Percentiles rank a stretch among this genome's conserved stretches.
phyloP scores from a whole-genome alignment of 2,329 filamentous ascomycete species.

The Metarhizium sp. region DNA sequence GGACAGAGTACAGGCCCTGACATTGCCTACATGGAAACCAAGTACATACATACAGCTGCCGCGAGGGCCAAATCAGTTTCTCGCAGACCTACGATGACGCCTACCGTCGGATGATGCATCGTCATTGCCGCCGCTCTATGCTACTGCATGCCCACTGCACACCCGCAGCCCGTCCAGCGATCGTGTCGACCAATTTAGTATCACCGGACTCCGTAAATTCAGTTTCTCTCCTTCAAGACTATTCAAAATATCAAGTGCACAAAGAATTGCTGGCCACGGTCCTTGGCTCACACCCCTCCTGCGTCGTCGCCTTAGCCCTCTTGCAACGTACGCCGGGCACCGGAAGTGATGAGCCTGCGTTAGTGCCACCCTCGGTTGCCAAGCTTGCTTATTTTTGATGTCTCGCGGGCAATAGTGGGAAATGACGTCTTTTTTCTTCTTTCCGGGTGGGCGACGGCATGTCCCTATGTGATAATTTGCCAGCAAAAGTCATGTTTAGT shows the following conservation, averaged over 20 bases:
- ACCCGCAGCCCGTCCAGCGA: background rate
- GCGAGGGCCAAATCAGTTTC: background rate
- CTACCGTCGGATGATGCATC: background rate
- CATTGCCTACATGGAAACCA: background rate
- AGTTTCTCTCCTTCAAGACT: background rate
- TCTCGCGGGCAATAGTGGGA: background rate
- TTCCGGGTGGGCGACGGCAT: background rate
- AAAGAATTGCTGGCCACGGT: background rate
- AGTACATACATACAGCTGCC: background rate
- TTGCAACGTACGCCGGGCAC: background rate
- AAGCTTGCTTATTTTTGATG: background rate
- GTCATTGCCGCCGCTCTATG: background rate
- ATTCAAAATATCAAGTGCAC: too few species aligned
- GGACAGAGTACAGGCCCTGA: background rate
- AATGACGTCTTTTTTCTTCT: background rate
- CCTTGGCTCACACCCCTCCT: background rate
- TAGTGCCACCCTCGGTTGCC: background rate
- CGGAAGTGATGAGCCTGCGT: slow-evolving; percentile 1
- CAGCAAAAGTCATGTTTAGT: background rate
- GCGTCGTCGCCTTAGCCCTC: background rate
- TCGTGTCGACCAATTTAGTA: slow-evolving; percentile 1
- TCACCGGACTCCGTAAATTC: background rate
- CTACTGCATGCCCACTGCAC: background rate
- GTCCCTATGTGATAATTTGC: background rate
- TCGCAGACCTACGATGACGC: background rate